A percentile compares a stretch with the other conserved stretches of the same genome.
Evolutionary conservation across 768 basidiomycete genomes (phyloP).

Genomic region (Pisolithus sp.): DNA sequence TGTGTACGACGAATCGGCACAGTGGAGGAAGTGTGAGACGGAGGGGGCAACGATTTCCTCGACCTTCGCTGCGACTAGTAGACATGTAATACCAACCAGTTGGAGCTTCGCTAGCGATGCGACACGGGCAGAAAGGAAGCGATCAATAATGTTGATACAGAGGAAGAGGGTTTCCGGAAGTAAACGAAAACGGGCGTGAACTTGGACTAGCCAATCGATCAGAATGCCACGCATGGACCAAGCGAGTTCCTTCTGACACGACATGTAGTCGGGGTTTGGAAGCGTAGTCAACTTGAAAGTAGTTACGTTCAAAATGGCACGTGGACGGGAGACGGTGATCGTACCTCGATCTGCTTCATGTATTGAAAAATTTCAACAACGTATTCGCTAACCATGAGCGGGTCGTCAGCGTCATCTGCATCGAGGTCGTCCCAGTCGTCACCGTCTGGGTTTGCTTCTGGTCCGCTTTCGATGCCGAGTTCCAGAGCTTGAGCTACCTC

Average conservation of each 20-base stretch:
- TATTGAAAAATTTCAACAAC: constrained; percentile 92
- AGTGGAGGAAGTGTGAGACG: constrained; percentile 70
- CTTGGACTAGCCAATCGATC: constrained; percentile 90
- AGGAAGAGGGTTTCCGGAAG: constrained; percentile 90
- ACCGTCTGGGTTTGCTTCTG: constrained; percentile 61
- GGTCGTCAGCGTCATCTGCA: constrained; percentile 86
- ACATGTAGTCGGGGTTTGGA: constrained; percentile 83
- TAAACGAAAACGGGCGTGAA: constrained; percentile 80
- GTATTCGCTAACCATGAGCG: constrained; percentile 96
- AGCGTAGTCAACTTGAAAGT: constrained; percentile 58
- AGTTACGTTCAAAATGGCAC: constrained; percentile 3
- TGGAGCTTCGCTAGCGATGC: constrained; percentile 83
- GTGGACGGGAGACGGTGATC: constrained; percentile 6
- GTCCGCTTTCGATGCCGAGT: constrained; percentile 37
- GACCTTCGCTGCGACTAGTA: constrained; percentile 87
- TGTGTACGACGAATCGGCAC: constrained; percentile 71
- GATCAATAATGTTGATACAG: constrained; percentile 78
- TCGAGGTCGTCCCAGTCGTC: constrained; percentile 87
- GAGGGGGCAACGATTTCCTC: constrained; percentile 91
- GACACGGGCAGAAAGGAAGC: constrained; percentile 62
- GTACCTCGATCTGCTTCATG: constrained; percentile 78
- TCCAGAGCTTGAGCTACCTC: constrained; percentile 38
- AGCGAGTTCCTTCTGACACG: constrained; percentile 70
- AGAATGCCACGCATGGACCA: constrained; percentile 89
- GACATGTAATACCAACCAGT: constrained; percentile 81